Conservation (phyloP, 2,329 filamentous ascomycete species). For the Aspergillus aculeatinus region DNA sequence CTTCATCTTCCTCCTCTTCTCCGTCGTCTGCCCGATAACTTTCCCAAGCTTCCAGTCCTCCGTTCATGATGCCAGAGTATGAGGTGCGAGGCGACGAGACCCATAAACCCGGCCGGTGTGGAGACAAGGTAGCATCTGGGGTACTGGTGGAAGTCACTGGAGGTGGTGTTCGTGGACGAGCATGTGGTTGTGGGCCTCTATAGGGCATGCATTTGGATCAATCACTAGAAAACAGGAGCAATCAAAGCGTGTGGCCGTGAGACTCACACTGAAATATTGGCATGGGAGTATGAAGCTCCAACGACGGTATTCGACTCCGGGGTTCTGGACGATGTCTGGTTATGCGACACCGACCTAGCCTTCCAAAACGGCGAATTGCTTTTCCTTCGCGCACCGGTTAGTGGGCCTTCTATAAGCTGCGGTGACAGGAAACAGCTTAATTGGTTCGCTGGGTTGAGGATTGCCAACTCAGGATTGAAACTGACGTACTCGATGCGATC, state of each 20-base stretch:
- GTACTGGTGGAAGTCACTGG: conserved; percentile 56
- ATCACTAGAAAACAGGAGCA: conserved; percentile 13
- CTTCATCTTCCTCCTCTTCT: conserved; percentile 63
- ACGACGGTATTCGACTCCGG: conserved; percentile 74
- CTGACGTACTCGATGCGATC: conserved; percentile 42
- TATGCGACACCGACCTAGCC: conserved; percentile 53
- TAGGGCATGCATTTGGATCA: conserved; percentile 2
- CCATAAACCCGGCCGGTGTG: conserved; percentile 44
- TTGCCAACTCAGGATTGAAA: background rate
- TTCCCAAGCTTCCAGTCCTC: conserved; percentile 80
- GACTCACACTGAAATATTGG: conserved; percentile 80
- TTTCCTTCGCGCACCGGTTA: conserved; percentile 51
- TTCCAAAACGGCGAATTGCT: conserved; percentile 89
- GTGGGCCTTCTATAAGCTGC: background rate
- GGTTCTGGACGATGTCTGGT: conserved; percentile 55
- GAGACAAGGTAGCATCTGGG: conserved; percentile 53
- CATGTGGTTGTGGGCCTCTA: conserved; percentile 44
- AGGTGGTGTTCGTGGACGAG: conserved; percentile 73
- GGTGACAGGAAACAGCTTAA: background rate
- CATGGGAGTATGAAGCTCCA: conserved; percentile 93
- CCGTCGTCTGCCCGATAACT: conserved; percentile 36
- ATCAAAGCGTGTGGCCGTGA: background rate
- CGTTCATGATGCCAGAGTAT: conserved; percentile 78
- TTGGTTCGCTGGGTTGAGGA: background rate
- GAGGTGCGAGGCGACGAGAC: conserved; percentile 62